Evolutionary conservation across 331 rosid species (phyloP).

Genomic region (Malus hybrid): DNA sequence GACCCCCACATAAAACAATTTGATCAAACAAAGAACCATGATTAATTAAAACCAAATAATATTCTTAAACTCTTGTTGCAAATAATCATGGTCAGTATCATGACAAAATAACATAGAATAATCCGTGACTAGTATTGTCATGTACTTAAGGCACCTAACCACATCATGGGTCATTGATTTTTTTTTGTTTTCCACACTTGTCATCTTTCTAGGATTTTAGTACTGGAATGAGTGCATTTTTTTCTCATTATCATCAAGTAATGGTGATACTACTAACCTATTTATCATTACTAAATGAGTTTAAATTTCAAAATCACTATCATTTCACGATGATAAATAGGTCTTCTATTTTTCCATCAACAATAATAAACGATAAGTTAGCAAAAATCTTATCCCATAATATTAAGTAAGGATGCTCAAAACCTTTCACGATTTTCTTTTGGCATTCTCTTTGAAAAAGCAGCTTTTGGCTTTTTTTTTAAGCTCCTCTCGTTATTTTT

Average conservation of each 20-base stretch:
- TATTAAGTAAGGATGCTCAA: constrained; percentile 16
- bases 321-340: no score
- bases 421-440: constrained; percentile 14
- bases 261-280: no score
- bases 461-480: constrained; percentile 24
- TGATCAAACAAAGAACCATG: background rate
- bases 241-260: no score
- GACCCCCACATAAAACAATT: background rate
- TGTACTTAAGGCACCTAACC: constrained; percentile 14
- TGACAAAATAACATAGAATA: background rate
- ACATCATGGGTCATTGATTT: constrained; percentile 13
- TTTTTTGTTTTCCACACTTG: constrained; percentile 17
- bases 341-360: background rate
- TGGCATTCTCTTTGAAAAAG: constrained; percentile 21
- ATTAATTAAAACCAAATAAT: constrained; percentile 9
- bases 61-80: constrained; percentile 1
- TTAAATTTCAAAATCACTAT: no score
- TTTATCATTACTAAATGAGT: no score
- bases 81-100: constrained; percentile 7
- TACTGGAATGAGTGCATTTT: no score
- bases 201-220: constrained; percentile 9
- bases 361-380: background rate
- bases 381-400: background rate
- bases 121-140: constrained; percentile 35
- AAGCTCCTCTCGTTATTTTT: background rate